phyloP scores from a whole-genome alignment of 257 asterid genomes.

The Orobanche coerulescens region DNA sequence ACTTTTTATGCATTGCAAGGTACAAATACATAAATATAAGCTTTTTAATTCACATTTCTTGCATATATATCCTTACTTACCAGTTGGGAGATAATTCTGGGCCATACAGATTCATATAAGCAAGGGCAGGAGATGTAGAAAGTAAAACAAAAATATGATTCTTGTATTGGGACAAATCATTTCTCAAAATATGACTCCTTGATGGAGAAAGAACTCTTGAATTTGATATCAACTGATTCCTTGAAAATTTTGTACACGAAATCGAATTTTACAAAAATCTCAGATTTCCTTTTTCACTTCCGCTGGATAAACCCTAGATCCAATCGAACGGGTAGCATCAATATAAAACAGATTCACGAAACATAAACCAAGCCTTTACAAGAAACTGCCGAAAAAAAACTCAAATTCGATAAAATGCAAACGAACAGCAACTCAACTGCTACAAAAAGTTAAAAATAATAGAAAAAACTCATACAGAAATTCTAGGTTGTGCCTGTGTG shows the following conservation, averaged over 20 bases:
- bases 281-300: background rate
- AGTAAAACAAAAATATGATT: no score
- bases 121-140: no score
- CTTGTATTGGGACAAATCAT: no score
- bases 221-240: background rate
- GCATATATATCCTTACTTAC: no score
- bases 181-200: no score
- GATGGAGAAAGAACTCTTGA: background rate
- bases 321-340: background rate
- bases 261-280: background rate
- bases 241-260: background rate
- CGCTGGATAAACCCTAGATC: constrained; percentile 17
- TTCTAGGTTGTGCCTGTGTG: background rate
- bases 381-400: background rate
- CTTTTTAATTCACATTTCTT: no score
- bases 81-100: no score
- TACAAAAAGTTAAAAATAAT: background rate
- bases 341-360: constrained; percentile 23
- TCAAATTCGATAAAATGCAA: constrained; percentile 10
- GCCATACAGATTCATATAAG: no score
- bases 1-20: no score
- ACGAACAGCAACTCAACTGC: constrained; percentile 1
- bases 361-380: constrained; percentile 8
- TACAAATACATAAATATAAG: no score
- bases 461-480: constrained; percentile 19